Percentiles rank a stretch among this genome's conserved stretches.
These are phyloP conservation scores for Myxozyma kluyveri DNA, from an alignment of 805 yeast species.

Conservation along the genomic window DNA sequence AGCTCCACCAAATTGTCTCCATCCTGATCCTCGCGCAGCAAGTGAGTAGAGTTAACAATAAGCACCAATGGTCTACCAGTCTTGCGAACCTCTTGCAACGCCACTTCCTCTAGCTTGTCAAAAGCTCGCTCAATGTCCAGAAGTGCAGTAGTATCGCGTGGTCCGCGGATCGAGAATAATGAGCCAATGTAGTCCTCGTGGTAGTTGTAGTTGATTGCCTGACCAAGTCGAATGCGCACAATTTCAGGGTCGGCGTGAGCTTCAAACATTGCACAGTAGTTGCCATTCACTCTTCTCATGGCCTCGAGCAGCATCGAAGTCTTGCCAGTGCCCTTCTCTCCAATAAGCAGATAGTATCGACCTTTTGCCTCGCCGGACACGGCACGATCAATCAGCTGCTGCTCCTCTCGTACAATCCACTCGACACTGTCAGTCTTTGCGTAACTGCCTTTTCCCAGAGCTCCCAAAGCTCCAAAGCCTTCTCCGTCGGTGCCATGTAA, in stretches of 20 bases:
- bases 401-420: slow-evolving; percentile 61
- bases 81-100: slow-evolving; percentile 44
- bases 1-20: slow-evolving; percentile 69
- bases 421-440: slow-evolving; percentile 4
- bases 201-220: slow-evolving; percentile 68
- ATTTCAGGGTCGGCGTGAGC: slow-evolving; percentile 86
- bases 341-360: slow-evolving; percentile 67
- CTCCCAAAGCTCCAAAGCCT: not conserved
- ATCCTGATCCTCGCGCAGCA: slow-evolving; percentile 71
- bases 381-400: slow-evolving; percentile 59
- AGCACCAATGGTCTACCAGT: slow-evolving; percentile 58
- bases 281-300: slow-evolving; percentile 60
- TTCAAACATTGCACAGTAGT: slow-evolving; percentile 66
- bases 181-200: slow-evolving; percentile 83
- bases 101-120: slow-evolving; percentile 69
- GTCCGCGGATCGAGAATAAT: slow-evolving; percentile 75
- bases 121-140: slow-evolving; percentile 82
- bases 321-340: slow-evolving; percentile 87
- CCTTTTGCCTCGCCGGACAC: slow-evolving; percentile 64
- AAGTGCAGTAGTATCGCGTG: slow-evolving; percentile 78
- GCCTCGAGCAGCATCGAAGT: slow-evolving; percentile 72
- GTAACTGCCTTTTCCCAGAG: too few species aligned
- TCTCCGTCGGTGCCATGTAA: slow-evolving; percentile 42
- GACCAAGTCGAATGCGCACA: slow-evolving; percentile 71
- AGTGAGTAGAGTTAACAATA: slow-evolving; percentile 70